These are phyloP conservation scores for Pythium pyrilobum DNA, from an alignment of 352 stramenopile species.

Conservation along the genomic window DNA sequence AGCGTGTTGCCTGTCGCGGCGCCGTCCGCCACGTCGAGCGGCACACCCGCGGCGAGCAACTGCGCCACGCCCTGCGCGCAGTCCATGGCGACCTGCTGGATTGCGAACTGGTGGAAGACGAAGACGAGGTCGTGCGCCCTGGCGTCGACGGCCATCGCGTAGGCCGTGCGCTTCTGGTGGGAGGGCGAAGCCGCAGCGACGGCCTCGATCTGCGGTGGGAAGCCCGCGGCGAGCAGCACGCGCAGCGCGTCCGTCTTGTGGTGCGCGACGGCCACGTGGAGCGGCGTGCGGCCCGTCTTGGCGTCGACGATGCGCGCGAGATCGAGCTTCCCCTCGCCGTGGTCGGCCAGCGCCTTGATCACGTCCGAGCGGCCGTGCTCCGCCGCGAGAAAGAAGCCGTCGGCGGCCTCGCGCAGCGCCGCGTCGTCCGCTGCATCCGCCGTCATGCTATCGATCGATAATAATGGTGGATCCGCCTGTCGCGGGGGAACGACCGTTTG, in stretches of 20 bases:
- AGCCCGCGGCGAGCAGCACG: slow-evolving; percentile 70
- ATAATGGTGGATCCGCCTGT: too few relatives aligned
- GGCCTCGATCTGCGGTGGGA: slow-evolving; percentile 55
- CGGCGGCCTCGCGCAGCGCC: slow-evolving; percentile 59
- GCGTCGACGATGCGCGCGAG: slow-evolving; percentile 55
- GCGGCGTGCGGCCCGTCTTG: slow-evolving; percentile 52
- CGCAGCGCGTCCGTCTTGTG: slow-evolving; percentile 75
- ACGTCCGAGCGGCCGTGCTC: slow-evolving; percentile 81
- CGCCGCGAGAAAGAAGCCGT: slow-evolving; percentile 80
- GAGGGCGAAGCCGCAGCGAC: neutral
- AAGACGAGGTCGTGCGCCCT: slow-evolving; percentile 56
- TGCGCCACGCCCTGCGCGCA: slow-evolving; percentile 45
- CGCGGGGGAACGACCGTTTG: too few relatives aligned
- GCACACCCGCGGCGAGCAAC: slow-evolving; percentile 58
- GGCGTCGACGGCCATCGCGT: slow-evolving; percentile 55
- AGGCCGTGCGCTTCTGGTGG: slow-evolving; percentile 39
- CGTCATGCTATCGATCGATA: neutral
- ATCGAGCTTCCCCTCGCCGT: slow-evolving; percentile 44
- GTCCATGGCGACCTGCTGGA: slow-evolving; percentile 76
- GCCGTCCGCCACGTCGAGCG: slow-evolving; percentile 45
- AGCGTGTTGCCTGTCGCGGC: slow-evolving; percentile 44
- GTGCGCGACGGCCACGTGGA: slow-evolving; percentile 69
- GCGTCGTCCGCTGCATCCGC: neutral
- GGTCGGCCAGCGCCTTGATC: slow-evolving; percentile 76
- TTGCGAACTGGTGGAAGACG: slow-evolving; percentile 85